Evolutionary conservation across 2,329 filamentous ascomycete species (phyloP).

Genomic region (Pseudogymnoascus sp.): DNA sequence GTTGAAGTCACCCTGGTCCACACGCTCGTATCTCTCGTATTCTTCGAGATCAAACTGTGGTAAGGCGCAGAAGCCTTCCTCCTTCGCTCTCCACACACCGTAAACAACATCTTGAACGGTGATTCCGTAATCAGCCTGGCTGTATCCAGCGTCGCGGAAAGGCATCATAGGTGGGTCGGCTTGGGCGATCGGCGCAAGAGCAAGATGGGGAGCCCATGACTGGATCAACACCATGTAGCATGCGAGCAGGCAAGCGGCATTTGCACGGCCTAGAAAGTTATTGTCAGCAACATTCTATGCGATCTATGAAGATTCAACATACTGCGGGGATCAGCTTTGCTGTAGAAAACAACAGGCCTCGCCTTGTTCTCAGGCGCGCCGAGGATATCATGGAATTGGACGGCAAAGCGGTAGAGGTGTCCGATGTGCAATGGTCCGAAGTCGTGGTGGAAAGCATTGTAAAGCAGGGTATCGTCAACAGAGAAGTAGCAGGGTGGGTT

Average conservation of each 20-base stretch:
- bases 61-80: constrained; percentile 83
- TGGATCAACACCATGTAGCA: constrained; percentile 99
- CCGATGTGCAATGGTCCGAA: constrained; percentile 97
- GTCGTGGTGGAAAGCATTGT: constrained; percentile 98
- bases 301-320: constrained; percentile 35
- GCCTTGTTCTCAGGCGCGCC: constrained; percentile 87
- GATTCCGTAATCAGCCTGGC: constrained; percentile 92
- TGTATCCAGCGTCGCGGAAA: constrained; percentile 96
- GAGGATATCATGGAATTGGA: constrained; percentile 91
- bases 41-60: constrained; percentile 95
- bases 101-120: constrained; percentile 97
- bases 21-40: constrained; percentile 92
- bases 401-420: constrained; percentile 91
- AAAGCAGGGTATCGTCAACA: constrained; percentile 83
- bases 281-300: constrained; percentile 22
- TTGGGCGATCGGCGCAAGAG: constrained; percentile 90
- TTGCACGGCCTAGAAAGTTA: constrained; percentile 64
- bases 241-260: constrained; percentile 88
- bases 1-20: constrained; percentile 99
- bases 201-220: constrained; percentile 93
- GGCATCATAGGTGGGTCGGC: constrained; percentile 97
- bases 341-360: constrained; percentile 92
- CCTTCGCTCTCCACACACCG: constrained; percentile 97
- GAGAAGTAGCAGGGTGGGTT: constrained; percentile 87
- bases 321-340: constrained; percentile 84